Evolutionary conservation across 495 filamentous ascomycete species (phyloP), one percentile per base, ranked within the genome.

Genomic region (Daldinia caldariorum): DNA sequence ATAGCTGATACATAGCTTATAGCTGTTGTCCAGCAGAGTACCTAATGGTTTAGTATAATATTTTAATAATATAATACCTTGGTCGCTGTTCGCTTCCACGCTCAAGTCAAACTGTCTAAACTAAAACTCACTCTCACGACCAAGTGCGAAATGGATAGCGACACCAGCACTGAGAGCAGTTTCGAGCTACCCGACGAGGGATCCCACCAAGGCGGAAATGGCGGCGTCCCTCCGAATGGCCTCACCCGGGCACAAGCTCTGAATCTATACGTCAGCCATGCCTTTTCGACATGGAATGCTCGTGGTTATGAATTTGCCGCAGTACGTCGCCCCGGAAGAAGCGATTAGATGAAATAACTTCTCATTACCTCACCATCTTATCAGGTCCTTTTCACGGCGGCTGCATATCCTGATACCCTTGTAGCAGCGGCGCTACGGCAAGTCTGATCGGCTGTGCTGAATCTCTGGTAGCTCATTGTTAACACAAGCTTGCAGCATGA

Each of bases 371-470:
- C 9, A 66, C 58, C 20, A 50, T 13, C 34, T 45, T 3, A 18
- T 13, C 31, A 81, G 80, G 77, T 89, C 7, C 79, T 91, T 18
- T 90, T 89, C 72, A 84, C 89, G 10, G 89, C 89, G 0, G 80
- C 83, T 0, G 85, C 86, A 31, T 89, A 84, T 62, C 86, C 86
- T 0, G 83, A 83, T 47, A 89, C 85, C 3, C 77, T 89, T 49
- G 77, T 82, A 34, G 84, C 83, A 20, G 72, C 81, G 12, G 81
- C 82, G 8, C 72, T 83, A 35, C 74, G 78, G 75, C 73, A 74
- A 55, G 68, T 68, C 63, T 55, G 7, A 26, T 34, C 50, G 38
- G 20, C 35, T 69, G 64, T 57, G 58, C 65, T 43, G 39, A 61
- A 29, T 72, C 20, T 57, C 67, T 10, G 20, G 12, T 65, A 39